These are phyloP conservation scores for Annulohypoxylon moriforme DNA, from an alignment of 495 filamentous ascomycete species.

Conservation along the genomic window DNA sequence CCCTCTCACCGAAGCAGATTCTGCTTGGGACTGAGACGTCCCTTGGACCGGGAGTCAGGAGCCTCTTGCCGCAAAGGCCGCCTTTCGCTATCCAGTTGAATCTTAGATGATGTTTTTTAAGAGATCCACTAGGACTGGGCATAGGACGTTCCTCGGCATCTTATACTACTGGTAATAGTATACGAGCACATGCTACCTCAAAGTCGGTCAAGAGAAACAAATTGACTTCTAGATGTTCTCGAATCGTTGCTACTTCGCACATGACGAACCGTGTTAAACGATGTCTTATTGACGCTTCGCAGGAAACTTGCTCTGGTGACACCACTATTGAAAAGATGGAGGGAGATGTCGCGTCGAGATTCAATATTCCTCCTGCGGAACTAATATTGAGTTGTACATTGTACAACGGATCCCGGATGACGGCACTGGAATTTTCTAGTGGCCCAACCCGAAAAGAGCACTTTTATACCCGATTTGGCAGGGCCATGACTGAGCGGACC, in stretches of 20 bases:
- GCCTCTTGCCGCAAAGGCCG: constrained; percentile 20
- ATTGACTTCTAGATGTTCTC: background rate
- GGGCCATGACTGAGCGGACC: constrained; percentile 16
- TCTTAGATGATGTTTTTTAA: constrained; percentile 10
- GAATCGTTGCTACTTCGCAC: background rate
- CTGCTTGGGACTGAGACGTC: background rate
- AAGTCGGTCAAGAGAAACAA: background rate
- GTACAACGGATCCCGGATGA: background rate
- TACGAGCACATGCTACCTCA: constrained; percentile 15
- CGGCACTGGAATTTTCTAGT: constrained; percentile 17
- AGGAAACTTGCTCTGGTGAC: constrained; percentile 18
- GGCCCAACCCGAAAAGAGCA: constrained; percentile 13
- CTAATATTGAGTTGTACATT: background rate
- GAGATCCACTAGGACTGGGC: constrained; percentile 20
- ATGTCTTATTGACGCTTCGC: constrained; percentile 23
- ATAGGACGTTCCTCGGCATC: constrained; percentile 30
- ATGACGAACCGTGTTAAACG: constrained; percentile 8
- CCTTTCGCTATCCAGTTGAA: constrained; percentile 24
- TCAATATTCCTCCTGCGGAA: background rate
- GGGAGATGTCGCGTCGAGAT: background rate
- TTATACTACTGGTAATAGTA: constrained; percentile 12
- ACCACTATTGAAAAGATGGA: constrained; percentile 17
- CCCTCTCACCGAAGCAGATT: constrained; percentile 4
- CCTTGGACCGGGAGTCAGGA: background rate
- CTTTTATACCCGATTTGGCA: constrained; percentile 41